Conservation (phyloP, 1,139 yeast species). For the Hanseniaspora uvarum region DNA sequence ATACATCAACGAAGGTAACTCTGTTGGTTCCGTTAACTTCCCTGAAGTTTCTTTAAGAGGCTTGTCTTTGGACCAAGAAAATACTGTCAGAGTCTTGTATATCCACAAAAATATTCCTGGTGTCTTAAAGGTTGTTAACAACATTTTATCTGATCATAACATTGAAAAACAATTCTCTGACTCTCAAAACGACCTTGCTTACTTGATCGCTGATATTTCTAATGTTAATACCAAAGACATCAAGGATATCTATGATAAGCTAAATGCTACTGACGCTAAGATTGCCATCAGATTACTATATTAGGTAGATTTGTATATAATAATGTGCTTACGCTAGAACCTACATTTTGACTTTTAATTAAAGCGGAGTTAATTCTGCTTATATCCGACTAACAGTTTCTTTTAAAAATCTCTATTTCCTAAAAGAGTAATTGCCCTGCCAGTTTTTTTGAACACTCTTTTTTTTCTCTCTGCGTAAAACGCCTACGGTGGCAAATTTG, state of each 20-base stretch:
- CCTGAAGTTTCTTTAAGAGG: constrained; percentile 94
- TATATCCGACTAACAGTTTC: too few species aligned
- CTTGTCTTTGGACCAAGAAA: constrained; percentile 75
- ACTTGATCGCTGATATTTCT: constrained; percentile 94
- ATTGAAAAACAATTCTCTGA: constrained; percentile 97
- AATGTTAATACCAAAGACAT: constrained; percentile 76
- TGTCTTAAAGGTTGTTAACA: constrained; percentile 93
- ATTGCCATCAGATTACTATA: constrained; percentile 80
- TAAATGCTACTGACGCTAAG: constrained; percentile 83
- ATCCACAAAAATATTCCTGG: constrained; percentile 98
- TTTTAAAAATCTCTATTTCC: too few species aligned
- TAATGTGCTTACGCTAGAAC: not conserved
- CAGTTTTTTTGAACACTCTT: not conserved
- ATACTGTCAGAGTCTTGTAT: constrained; percentile 85
- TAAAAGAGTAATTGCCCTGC: too few species aligned
- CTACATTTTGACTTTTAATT: too few species aligned
- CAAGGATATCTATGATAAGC: constrained; percentile 71
- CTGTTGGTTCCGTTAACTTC: constrained; percentile 97
- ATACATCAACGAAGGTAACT: constrained; percentile 91
- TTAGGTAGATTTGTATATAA: not conserved
- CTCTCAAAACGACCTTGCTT: constrained; percentile 91
- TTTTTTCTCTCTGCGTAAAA: not conserved
- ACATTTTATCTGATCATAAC: constrained; percentile 86
- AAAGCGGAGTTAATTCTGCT: not conserved
- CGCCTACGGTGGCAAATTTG: not conserved